Percentiles rank a stretch among this genome's conserved stretches.
Evolutionary conservation across 805 yeast species (phyloP).

Genomic region (Hanseniaspora nectarophila): DNA sequence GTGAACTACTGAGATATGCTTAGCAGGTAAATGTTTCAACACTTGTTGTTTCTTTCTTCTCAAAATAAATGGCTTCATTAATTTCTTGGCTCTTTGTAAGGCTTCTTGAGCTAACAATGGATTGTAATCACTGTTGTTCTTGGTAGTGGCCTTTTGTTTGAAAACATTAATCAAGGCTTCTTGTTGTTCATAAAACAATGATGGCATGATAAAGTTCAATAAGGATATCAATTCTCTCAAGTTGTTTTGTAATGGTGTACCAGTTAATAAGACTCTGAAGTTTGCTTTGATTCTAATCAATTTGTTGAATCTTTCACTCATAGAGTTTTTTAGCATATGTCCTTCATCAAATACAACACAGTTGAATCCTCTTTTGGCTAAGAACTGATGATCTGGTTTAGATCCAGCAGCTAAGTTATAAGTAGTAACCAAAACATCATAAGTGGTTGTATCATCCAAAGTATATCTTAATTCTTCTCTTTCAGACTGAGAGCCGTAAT

Average conservation of each 20-base stretch:
- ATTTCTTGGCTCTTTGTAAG: conserved; percentile 80
- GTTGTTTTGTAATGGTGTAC: conserved; percentile 94
- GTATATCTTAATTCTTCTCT: conserved; percentile 73
- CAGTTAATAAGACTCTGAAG: conserved; percentile 82
- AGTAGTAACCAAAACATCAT: conserved; percentile 88
- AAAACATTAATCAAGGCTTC: conserved; percentile 74
- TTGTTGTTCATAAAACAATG: conserved; percentile 63
- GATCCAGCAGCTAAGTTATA: conserved; percentile 84
- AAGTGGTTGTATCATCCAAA: conserved; percentile 42
- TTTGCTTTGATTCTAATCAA: conserved; percentile 72
- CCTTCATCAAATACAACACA: conserved; percentile 95
- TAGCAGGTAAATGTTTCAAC: conserved; percentile 73
- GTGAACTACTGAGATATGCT: conserved; percentile 48
- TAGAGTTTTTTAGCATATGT: conserved; percentile 85
- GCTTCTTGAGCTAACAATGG: conserved; percentile 86
- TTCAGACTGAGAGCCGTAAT: conserved; percentile 78
- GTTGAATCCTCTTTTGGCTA: conserved; percentile 64
- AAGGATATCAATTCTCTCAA: conserved; percentile 80
- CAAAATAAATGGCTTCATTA: conserved; percentile 96
- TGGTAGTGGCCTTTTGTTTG: conserved; percentile 74
- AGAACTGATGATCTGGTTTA: conserved; percentile 66
- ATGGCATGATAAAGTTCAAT: conserved; percentile 81
- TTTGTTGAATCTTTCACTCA: conserved; percentile 74
- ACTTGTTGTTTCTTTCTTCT: conserved; percentile 90
- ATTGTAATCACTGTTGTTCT: conserved; percentile 44